Conservation (phyloP, 441 rosid species). For the Populus hybrid region DNA sequence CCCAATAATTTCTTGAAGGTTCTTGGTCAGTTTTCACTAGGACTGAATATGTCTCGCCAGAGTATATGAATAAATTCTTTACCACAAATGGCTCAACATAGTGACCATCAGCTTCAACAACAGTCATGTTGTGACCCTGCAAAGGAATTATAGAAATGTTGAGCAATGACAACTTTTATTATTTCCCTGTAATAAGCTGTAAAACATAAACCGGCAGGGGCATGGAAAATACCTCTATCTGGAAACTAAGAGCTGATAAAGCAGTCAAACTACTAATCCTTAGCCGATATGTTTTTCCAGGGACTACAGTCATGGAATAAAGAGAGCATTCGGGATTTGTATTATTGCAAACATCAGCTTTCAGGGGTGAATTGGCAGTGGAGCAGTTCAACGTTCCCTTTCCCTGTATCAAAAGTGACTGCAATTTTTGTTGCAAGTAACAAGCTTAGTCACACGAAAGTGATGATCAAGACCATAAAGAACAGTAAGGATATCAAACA, state of each 20-base stretch:
- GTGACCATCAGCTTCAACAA: slow-evolving; percentile 79
- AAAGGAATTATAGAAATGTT: neutral
- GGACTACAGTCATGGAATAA: slow-evolving; percentile 38
- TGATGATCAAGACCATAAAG: no score
- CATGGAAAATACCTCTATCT: slow-evolving; percentile 52
- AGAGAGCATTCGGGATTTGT: slow-evolving; percentile 32
- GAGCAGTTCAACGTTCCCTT: no score
- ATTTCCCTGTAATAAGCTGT: neutral
- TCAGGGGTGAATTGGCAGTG: no score
- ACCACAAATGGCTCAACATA: slow-evolving; percentile 65
- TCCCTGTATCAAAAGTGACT: no score
- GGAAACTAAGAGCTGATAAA: slow-evolving; percentile 75
- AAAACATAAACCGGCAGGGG: neutral
- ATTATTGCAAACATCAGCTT: no score
- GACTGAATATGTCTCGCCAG: slow-evolving; percentile 81
- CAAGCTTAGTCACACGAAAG: no score
- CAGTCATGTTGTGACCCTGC: slow-evolving; percentile 78
- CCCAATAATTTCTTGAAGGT: slow-evolving; percentile 65
- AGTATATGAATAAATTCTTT: slow-evolving; percentile 58
- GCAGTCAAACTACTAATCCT: slow-evolving; percentile 65
- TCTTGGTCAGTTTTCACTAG: slow-evolving; percentile 51
- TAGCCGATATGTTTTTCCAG: slow-evolving; percentile 58
- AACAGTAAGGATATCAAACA: no score
- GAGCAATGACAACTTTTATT: no score
- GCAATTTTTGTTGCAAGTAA: no score